Conservation (phyloP, 352 stramenopile genomes). For the Globisporangium mamillatum region DNA sequence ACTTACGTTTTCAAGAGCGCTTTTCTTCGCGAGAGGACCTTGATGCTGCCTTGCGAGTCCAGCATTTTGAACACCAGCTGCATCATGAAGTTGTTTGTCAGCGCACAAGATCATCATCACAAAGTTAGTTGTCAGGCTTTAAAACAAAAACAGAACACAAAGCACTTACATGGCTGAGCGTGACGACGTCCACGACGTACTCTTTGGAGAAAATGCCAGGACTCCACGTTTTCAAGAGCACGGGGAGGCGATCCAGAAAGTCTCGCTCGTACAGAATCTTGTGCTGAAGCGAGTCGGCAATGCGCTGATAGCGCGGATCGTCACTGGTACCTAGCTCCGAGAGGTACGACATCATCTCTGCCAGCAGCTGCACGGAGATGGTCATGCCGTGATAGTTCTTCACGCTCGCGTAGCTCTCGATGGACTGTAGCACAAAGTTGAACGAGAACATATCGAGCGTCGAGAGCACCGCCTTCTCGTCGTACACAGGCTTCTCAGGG, state of each 20-base stretch:
- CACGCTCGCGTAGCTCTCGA: conserved; percentile 76
- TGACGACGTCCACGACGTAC: conserved; percentile 81
- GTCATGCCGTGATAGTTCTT: conserved; percentile 87
- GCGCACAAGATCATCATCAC: background rate
- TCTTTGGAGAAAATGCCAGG: conserved; percentile 58
- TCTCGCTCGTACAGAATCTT: conserved; percentile 89
- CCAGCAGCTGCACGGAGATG: conserved; percentile 69
- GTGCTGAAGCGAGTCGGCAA: conserved; percentile 83
- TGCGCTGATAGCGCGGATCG: conserved; percentile 74
- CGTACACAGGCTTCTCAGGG: conserved; percentile 47
- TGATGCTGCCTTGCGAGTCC: conserved; percentile 80
- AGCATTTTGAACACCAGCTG: conserved; percentile 87
- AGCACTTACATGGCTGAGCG: conserved; percentile 75
- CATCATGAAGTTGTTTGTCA: conserved; percentile 1
- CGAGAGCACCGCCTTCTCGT: conserved; percentile 80
- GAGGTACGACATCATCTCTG: conserved; percentile 87
- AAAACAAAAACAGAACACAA: background rate
- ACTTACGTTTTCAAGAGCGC: conserved; percentile 50
- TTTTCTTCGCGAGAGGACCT: conserved; percentile 78
- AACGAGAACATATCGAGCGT: conserved; percentile 91
- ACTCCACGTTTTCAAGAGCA: conserved; percentile 79
- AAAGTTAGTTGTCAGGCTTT: conserved; percentile 9
- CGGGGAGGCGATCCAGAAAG: conserved; percentile 78
- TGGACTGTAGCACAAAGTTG: conserved; percentile 88
- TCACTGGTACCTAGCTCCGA: conserved; percentile 67